Evolutionary conservation across 129 eudicot genomes (phyloP).

Genomic region (Saposhnikovia divaricata): DNA sequence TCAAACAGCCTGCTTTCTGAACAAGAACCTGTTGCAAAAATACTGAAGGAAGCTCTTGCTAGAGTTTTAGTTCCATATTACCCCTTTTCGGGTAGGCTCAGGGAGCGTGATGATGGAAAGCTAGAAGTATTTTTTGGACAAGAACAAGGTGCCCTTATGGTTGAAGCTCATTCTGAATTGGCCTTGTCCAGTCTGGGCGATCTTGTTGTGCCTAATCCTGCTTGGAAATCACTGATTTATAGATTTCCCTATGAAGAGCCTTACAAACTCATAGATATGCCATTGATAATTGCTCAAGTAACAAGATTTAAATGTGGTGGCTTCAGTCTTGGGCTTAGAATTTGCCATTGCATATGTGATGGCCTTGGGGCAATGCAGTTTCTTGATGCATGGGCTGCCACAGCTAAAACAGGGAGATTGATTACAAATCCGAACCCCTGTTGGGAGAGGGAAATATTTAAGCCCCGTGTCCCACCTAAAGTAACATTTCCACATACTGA

Average conservation of each 20-base stretch:
- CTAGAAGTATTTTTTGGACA: conserved; percentile 75
- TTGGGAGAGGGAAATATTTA: conserved; percentile 72
- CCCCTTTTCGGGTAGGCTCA: conserved; percentile 78
- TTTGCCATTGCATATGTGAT: conserved; percentile 87
- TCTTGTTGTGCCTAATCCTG: conserved; percentile 73
- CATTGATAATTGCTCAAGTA: conserved; percentile 77
- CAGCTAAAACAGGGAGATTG: conserved; percentile 52
- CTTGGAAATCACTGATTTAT: conserved; percentile 57
- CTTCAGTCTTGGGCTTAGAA: conserved; percentile 84
- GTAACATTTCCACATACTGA: conserved; percentile 59
- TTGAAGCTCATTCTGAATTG: conserved; percentile 59
- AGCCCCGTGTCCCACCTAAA: conserved; percentile 61
- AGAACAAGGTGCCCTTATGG: conserved; percentile 64
- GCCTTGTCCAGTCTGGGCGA: conserved; percentile 53
- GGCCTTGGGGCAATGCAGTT: conserved; percentile 98
- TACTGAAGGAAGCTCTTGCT: conserved; percentile 52
- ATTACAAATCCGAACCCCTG: conserved; percentile 51
- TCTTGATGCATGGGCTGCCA: conserved; percentile 72
- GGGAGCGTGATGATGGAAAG: conserved; percentile 57
- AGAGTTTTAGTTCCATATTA: conserved; percentile 76
- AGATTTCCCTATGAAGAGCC: conserved; percentile 65
- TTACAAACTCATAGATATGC: conserved; percentile 80
- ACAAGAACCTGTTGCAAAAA: conserved; percentile 16
- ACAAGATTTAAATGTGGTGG: conserved; percentile 83
- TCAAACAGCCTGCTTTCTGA: conserved; percentile 14